A percentile compares a stretch with the other conserved stretches of the same genome.
Conservation (phyloP, 2,329 filamentous ascomycete genomes). For the Cercospora citrullina region DNA sequence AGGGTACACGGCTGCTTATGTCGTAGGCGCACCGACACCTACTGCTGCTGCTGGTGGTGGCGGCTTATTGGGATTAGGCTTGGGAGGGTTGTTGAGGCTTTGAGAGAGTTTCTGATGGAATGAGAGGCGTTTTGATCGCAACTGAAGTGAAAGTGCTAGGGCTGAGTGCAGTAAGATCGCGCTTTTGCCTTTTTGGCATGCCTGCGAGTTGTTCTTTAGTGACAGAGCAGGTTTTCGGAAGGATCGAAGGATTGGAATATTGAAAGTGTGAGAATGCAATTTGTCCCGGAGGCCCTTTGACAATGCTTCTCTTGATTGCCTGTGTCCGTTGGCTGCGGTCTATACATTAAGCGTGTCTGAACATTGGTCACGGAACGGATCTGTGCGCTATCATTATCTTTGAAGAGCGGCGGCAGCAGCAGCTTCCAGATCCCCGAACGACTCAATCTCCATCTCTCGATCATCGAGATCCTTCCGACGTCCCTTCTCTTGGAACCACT, state of each 20-base stretch:
- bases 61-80: background rate
- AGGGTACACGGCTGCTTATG: background rate
- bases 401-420: constrained; percentile 57
- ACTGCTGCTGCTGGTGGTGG: background rate
- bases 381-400: background rate
- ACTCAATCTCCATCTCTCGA: constrained; percentile 67
- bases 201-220: too few relatives aligned
- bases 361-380: background rate
- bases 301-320: background rate
- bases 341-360: background rate
- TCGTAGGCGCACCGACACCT: background rate
- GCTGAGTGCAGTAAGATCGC: too few relatives aligned
- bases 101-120: too few relatives aligned
- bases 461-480: constrained; percentile 52
- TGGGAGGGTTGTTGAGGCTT: background rate
- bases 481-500: constrained; percentile 73
- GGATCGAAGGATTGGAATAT: too few relatives aligned
- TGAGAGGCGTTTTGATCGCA: too few relatives aligned
- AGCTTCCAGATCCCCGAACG: constrained; percentile 75
- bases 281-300: background rate
- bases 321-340: background rate
- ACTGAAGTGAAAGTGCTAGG: too few relatives aligned
- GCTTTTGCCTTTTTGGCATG: too few relatives aligned
- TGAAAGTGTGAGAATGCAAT: background rate
- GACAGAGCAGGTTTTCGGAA: too few relatives aligned